phyloP scores from a whole-genome alignment of 495 filamentous ascomycete species.

The Xylaria sp. region DNA sequence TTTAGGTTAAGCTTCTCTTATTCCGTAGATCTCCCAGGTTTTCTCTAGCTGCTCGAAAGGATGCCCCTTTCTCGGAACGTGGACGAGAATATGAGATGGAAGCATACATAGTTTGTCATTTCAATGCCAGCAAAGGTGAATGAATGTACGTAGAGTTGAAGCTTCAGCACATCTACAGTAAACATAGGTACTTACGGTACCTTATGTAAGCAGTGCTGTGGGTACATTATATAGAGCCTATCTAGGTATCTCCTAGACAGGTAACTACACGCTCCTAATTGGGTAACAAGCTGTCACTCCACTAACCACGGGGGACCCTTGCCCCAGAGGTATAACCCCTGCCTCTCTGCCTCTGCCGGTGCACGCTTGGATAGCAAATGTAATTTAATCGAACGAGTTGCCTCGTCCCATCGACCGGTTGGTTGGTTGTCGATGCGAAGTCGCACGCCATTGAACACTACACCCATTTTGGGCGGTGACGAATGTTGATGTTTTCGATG shows the following conservation, averaged over 20 bases:
- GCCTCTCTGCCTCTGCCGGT: no score
- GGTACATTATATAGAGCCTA: no score
- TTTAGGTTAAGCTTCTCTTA: background rate
- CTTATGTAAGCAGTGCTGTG: no score
- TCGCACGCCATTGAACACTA: constrained; percentile 13
- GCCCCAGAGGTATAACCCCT: no score
- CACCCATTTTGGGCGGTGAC: constrained; percentile 4
- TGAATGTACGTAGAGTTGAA: no score
- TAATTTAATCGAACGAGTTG: background rate
- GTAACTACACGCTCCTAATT: background rate
- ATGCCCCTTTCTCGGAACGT: background rate
- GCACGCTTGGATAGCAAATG: no score
- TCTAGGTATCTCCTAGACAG: no score
- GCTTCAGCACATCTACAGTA: no score
- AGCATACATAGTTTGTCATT: no score
- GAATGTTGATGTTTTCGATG: constrained; percentile 12
- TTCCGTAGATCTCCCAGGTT: no score
- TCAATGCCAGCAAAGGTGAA: no score
- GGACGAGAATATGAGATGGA: background rate
- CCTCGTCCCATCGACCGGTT: background rate
- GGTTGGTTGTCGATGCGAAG: background rate
- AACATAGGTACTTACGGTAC: no score
- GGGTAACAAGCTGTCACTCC: background rate
- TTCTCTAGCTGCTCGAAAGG: background rate
- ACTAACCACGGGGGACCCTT: background rate